Evolutionary conservation across 768 basidiomycete genomes (phyloP), one percentile per base, ranked within the genome.

Genomic region (Mycena maculata): DNA sequence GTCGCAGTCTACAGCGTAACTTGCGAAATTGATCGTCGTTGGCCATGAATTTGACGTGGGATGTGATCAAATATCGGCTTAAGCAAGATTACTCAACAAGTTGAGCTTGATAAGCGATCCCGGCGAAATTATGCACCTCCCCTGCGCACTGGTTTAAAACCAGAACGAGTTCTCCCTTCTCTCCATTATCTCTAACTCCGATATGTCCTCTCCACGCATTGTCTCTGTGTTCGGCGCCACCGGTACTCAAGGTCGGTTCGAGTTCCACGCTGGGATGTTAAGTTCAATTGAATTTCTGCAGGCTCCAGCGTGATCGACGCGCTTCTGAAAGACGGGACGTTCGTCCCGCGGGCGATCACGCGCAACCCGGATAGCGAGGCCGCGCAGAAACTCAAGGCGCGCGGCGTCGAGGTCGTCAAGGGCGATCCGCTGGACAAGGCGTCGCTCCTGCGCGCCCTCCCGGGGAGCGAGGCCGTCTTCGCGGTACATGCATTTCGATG

Each of bases 381-480:
- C 11, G 44, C 62, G 10, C 23, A 47, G 27, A 48, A 56, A 27
- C 45, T 63, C 7, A 38, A 47, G 28, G 38, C 44, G 27, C 62
- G 27, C 33, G 62, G 54, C 11, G 49, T 59, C 15, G 23, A 63
- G 31, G 53, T 63, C 15, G 53, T 63, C 7, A 20, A 56, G 12
- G 62, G 62, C 5, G 63, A 65, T 36, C 25, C 56, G 2, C 16
- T 58, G n/a, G 49, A 58, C 25, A 59, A 50, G 31, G 39, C 28
- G 15, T 50, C 38, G 2, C 41, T 65, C 2, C 48, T 52, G 5
- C 27, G 2, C 30, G 63, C 63, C 5, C 41, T 58, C 8, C 39
- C 11, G 4, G 63, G 63, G 11, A 58, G 63, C 30, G 56, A 65
- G 41, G 63, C 47, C n/a, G 63, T 58, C 3, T 65, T 65, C 25